Base-by-base conservation (phyloP, 1,139 yeast genomes). In the Yamadazyma triangularis region DNA sequence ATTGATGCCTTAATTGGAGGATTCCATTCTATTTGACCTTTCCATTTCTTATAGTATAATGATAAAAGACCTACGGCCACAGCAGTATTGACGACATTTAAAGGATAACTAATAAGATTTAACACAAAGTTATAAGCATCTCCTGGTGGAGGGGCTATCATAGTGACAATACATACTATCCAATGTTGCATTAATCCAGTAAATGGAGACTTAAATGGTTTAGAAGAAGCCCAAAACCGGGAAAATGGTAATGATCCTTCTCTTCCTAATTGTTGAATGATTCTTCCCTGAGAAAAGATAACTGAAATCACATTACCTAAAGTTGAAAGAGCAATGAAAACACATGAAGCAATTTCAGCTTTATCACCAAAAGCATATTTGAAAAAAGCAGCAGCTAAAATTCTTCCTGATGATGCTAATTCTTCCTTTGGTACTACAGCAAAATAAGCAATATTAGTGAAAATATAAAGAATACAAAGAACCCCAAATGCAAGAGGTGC, bases 1-100 rank as follows among this genome's bases (percentile, higher is more conserved):
- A 78, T 54, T 13, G 83, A 63, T 2, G 93, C 86, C 49, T 63
- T 74, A 51, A 85, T 69, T 24, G 89, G 87, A 28, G 95, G 91
- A 31, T 72, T 65, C 95, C 95, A 86, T 33, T 60, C 69, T 7
- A 64, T 50, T 31, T 53, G 56, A 12, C 85, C 82, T 50, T 69
- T 75, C 37, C 56, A 51, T 30, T 64, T 65, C 48, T 70, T 69
- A 55, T 71, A 69, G 44, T 64, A 59, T 27, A 67, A 46, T 35
- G 46, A 64, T 32, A 69, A 53, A 44, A 67, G 61, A 11, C 73
- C 74, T 31, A 55, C 52, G 9, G 67, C 70, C 28, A 69, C 56
- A 24, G 53, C 60, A 25, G 70, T 60, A 56, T 83, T 69, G 31
- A 69, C 71, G 23, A 69, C 71, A 48, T 68, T 69, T 52, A 69